Percentiles rank a stretch among this genome's conserved stretches.
phyloP scores from a whole-genome alignment of 345 rosid genomes.

The Dipteronia dyeriana region DNA sequence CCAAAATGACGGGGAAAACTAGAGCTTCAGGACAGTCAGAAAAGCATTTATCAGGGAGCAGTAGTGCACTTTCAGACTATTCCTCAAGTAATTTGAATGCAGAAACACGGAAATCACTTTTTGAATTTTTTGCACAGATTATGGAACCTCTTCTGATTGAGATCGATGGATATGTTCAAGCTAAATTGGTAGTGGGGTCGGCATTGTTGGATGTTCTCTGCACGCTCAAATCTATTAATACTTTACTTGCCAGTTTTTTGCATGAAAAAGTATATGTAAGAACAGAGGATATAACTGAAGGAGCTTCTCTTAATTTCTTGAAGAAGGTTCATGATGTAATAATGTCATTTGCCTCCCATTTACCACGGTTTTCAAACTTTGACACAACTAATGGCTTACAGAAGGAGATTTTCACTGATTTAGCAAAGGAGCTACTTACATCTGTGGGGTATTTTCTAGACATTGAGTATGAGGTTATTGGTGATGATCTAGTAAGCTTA shows the following conservation, averaged over 20 bases:
- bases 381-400: constrained; percentile 29
- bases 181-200: constrained; percentile 39
- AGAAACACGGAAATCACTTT: constrained; percentile 67
- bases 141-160: constrained; percentile 71
- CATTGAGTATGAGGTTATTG: constrained; percentile 79
- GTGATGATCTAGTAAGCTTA: constrained; percentile 59
- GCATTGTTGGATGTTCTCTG: constrained; percentile 45
- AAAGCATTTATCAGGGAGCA: constrained; percentile 28
- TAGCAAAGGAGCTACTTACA: constrained; percentile 63
- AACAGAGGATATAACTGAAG: constrained; percentile 78
- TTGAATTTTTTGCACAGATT: constrained; percentile 77
- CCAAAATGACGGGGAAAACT: constrained; percentile 27
- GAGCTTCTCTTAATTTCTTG: constrained; percentile 72
- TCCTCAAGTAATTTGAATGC: constrained; percentile 46
- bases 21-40: constrained; percentile 37
- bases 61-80: constrained; percentile 36
- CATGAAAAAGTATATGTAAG: constrained; percentile 57
- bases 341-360: constrained; percentile 50
- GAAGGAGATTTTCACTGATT: constrained; percentile 39
- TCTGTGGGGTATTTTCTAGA: constrained; percentile 62
- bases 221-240: constrained; percentile 56
- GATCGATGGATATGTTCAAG: constrained; percentile 49
- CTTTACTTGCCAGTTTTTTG: constrained; percentile 52
- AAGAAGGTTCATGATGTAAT: constrained; percentile 53
- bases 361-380: constrained; percentile 34